A percentile compares a stretch with the other conserved stretches of the same genome.
phyloP scores from a whole-genome alignment of 169 alveolate genomes.

The Plasmodium gonderi region DNA sequence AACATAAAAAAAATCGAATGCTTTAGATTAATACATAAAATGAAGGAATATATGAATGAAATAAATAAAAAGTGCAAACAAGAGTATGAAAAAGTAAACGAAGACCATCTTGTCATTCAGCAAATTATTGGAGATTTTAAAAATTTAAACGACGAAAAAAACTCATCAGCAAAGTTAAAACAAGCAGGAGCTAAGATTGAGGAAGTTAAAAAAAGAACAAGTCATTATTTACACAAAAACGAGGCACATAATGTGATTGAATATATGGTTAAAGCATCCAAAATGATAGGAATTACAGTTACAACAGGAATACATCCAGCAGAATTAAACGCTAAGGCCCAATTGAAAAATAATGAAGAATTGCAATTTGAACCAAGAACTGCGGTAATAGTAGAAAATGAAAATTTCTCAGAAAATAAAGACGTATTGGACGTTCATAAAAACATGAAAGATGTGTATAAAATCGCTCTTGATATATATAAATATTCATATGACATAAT shows the following conservation, averaged over 20 bases:
- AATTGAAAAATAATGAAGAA: background rate
- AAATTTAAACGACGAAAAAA: background rate
- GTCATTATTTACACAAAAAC: background rate
- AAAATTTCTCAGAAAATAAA: background rate
- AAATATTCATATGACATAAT: background rate
- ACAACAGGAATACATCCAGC: background rate
- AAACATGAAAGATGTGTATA: background rate
- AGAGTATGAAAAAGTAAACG: background rate
- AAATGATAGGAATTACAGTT: background rate
- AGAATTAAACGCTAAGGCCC: background rate
- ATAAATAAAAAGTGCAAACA: background rate
- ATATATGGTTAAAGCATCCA: background rate
- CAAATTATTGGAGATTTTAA: background rate
- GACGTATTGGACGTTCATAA: background rate
- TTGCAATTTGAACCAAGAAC: background rate
- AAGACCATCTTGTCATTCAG: background rate
- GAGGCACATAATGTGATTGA: background rate
- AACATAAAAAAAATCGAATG: background rate
- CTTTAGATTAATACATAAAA: background rate
- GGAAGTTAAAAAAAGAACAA: background rate
- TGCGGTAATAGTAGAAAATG: background rate
- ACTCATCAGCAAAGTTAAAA: background rate
- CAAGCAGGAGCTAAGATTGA: background rate
- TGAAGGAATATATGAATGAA: background rate
- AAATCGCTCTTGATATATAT: background rate